Base-by-base conservation (phyloP, 164 flowering plant genomes). In the Tetrastigma voinierianum region DNA sequence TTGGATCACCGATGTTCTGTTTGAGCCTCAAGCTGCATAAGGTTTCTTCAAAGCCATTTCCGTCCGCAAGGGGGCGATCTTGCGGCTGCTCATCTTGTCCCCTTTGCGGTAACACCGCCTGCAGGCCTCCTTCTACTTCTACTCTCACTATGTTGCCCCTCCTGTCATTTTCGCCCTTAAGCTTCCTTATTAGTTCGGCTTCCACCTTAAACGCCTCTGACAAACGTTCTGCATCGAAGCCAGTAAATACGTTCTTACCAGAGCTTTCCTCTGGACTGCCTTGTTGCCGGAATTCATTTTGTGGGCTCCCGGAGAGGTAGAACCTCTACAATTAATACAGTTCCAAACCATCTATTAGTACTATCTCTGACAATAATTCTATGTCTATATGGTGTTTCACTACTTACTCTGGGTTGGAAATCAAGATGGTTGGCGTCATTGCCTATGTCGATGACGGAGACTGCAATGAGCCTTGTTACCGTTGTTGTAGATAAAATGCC, bases 401-500 rank as follows among this genome's bases (percentile, higher is more conserved):
- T 47, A 32, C 16, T 4, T 69, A 84, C 88, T 67, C 85, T 78
- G 18, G 43, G 53, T 6, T 32, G 68, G 11, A n/a, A 54, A 32
- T 84, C 85, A 13, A 84, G 86, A 59, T 84, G 88, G 72, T 84
- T 84, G 20, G 32, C 70, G 10, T 51, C 11, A 74, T 73, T 82
- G 68, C 57, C 47, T 9, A 69, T 70, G 64, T 82, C 78, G 8
- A 49, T n/a, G 52, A 83, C 13, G 13, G 57, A 54, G 21, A 77
- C 70, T 1, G 52, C 43, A 14, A 83, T 69, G 6, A 81, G 72
- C 4, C 74, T 66, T 24, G 23, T 81, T 66, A 14, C 86, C 86
- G 9, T 70, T 66, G 53, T 84, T 84, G 78, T 82, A 81, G 64
- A 65, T 49, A 84, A 84, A 84, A 15, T 75, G 76, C 20, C 75